Evolutionary conservation across 1,284 basidiomycete species (phyloP), one percentile per base, ranked within the genome.

Genomic region (Apiotrichum veenhuisii): DNA sequence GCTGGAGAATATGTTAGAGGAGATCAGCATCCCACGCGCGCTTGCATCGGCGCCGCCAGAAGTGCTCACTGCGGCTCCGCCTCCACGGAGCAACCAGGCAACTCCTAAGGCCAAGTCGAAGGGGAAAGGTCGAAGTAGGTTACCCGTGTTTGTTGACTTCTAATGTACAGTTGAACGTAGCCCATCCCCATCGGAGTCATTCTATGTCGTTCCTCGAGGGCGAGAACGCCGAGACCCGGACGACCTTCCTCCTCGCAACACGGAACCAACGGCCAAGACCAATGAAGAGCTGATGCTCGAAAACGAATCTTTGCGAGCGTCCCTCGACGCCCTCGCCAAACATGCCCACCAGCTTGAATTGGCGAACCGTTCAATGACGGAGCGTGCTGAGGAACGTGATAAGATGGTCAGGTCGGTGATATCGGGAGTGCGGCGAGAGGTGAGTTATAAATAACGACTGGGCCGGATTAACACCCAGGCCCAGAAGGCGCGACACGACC

Each of bases 271-370:
- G 11, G 44, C 50, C 34, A 78, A 78, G 56, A 77, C 77, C 1
- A 67, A 68, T 3, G 77, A 78, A 59, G 77, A 78, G 57, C 65
- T 78, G 1, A 60, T 55, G 7, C 60, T 78, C 22, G 77, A 78
- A 60, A 78, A 78, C 43, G 64, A 64, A 22, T 69, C 70, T 2
- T 64, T 78, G 7, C 67, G 75, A 9, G 62, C 65, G 2, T 73
- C 71, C 0, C 59, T 78, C 8, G 76, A 78, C 47, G 65, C 71
- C 0, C 53, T 78, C 18, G 73, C 77, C 1, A 53, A 61, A 2
- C 76, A 75, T 41, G 64, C 69, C 1, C 66, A 76, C 25, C 40
- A 56, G 12, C 50, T 77, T 2, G 72, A 74, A 30, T 27, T 63
- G 26, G 64, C 61, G 17, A 74, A 76, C 44, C 59, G 60, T 26